Evolutionary conservation across 306 rosid species (phyloP).

Genomic region (Neltuma alba): DNA sequence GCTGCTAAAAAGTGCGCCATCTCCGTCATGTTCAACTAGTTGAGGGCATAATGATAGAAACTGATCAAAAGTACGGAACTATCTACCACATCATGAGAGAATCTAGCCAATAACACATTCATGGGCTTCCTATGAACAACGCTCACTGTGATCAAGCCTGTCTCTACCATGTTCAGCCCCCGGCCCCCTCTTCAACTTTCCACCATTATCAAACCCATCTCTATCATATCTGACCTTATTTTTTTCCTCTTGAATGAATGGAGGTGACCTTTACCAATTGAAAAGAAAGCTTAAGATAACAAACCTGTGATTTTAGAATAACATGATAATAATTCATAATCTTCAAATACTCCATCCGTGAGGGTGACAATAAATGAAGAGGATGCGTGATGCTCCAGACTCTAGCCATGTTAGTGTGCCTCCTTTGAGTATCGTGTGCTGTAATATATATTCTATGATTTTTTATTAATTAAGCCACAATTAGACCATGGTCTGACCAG

Average conservation of each 20-base stretch:
- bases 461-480: background rate
- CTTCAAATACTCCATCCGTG: background rate
- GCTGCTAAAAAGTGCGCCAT: background rate
- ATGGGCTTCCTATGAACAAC: background rate
- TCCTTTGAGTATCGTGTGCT: background rate
- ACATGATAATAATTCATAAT: background rate
- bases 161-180: background rate
- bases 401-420: background rate
- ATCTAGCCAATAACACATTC: background rate
- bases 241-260: background rate
- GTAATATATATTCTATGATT: background rate
- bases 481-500: background rate
- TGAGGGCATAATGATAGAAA: background rate
- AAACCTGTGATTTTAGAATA: background rate
- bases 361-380: background rate
- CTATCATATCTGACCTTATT: too few relatives aligned
- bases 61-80: background rate
- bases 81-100: background rate
- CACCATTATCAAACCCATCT: background rate
- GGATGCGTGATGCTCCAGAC: background rate
- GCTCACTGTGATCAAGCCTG: background rate
- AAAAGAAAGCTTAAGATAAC: background rate
- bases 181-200: background rate
- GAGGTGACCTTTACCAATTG: background rate
- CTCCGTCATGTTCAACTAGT: background rate